A percentile compares a stretch with the other conserved stretches of the same genome.
Evolutionary conservation across 306 rosid species (phyloP).

Genomic region (Myrica gale): DNA sequence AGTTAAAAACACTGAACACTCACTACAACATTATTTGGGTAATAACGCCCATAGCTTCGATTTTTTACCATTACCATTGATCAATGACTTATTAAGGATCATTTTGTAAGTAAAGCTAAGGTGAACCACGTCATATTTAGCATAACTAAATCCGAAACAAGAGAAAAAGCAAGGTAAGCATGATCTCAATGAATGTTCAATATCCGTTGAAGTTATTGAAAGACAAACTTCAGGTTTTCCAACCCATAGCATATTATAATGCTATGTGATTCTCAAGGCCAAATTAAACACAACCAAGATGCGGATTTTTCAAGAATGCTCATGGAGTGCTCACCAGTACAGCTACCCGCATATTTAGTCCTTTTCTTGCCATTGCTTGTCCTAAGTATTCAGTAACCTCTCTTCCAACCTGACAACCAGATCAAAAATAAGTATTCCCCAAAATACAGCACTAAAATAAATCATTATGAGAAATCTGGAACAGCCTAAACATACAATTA

Average conservation of each 20-base stretch:
- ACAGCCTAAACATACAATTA: background rate
- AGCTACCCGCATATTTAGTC: slow-evolving; percentile 69
- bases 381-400: slow-evolving; percentile 73
- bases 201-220: background rate
- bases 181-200: background rate
- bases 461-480: background rate
- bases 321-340: slow-evolving; percentile 60
- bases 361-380: slow-evolving; percentile 62
- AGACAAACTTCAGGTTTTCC: too few relatives aligned
- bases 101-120: too few relatives aligned
- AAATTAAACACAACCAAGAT: background rate
- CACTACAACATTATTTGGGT: too few relatives aligned
- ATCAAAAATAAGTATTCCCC: background rate
- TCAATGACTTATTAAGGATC: too few relatives aligned
- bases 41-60: too few relatives aligned
- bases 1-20: background rate
- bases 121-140: background rate
- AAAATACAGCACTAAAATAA: background rate
- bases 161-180: background rate
- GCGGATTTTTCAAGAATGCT: background rate
- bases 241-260: background rate
- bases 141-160: background rate
- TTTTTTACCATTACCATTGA: too few relatives aligned
- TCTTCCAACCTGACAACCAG: slow-evolving; percentile 69
- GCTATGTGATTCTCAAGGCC: background rate